Conservation (phyloP, 1,284 basidiomycete genomes). For the Bjerkandera adusta region DNA sequence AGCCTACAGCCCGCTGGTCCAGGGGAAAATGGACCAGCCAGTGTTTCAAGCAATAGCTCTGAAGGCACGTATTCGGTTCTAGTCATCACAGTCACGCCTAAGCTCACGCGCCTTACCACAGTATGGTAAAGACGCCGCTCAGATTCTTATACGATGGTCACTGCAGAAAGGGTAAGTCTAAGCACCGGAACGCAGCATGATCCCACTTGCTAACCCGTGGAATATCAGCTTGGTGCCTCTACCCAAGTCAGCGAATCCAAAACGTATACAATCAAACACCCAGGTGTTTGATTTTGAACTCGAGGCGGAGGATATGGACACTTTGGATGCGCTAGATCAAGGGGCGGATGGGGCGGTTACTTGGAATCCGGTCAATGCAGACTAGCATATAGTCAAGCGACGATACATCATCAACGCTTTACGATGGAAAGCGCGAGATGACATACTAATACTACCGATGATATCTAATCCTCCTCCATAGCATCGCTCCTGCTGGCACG, state of each 20-base stretch:
- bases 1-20: slow-evolving; percentile 56
- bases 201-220: background rate
- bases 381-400: slow-evolving; percentile 9
- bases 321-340: slow-evolving; percentile 46
- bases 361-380: slow-evolving; percentile 50
- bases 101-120: slow-evolving; percentile 5
- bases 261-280: slow-evolving; percentile 51
- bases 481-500: slow-evolving; percentile 49
- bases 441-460: slow-evolving; percentile 1
- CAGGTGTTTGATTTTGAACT: slow-evolving; percentile 56
- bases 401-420: background rate
- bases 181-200: background rate
- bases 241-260: slow-evolving; percentile 52
- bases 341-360: slow-evolving; percentile 45
- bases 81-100: background rate
- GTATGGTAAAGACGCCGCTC: slow-evolving; percentile 50
- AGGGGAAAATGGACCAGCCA: slow-evolving; percentile 41
- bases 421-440: too few species aligned
- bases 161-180: slow-evolving; percentile 47
- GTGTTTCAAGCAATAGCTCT: slow-evolving; percentile 40
- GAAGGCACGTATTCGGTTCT: slow-evolving; percentile 29
- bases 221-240: slow-evolving; percentile 44
- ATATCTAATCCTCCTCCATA: slow-evolving; percentile 50
- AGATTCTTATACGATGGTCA: slow-evolving; percentile 72
- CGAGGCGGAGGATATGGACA: slow-evolving; percentile 45